A percentile compares a stretch with the other conserved stretches of the same genome.
phyloP scores from a whole-genome alignment of 2,329 filamentous ascomycete genomes.

The Aspergillus sp. region DNA sequence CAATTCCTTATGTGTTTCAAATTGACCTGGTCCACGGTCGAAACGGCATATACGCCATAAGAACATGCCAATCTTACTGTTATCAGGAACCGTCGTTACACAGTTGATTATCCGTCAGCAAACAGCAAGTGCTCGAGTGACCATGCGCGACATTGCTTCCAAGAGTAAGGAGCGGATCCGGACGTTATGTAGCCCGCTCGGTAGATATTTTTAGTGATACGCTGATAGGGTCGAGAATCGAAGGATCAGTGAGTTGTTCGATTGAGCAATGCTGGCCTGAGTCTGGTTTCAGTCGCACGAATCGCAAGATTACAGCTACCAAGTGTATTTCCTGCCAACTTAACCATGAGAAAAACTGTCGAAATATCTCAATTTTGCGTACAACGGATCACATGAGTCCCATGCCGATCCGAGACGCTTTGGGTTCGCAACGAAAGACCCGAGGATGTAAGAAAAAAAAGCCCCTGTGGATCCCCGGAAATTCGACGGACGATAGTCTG shows the following conservation, averaged over 20 bases:
- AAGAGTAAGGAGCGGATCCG: not conserved
- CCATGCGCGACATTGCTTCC: no score
- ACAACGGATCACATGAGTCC: constrained; percentile 9
- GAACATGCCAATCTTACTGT: not conserved
- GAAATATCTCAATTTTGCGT: no score
- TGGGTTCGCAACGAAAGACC: not conserved
- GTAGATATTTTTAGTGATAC: not conserved
- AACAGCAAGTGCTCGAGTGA: not conserved
- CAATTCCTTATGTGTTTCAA: not conserved
- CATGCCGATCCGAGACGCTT: not conserved
- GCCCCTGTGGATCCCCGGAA: constrained; percentile 1
- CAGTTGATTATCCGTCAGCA: not conserved
- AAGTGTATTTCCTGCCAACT: not conserved
- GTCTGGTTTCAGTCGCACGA: not conserved
- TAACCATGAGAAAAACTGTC: not conserved
- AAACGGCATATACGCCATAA: not conserved
- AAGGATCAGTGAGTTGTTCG: not conserved
- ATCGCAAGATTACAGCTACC: not conserved
- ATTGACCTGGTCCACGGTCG: not conserved
- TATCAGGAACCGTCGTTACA: not conserved
- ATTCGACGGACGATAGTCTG: not conserved
- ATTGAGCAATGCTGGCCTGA: not conserved
- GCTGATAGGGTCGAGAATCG: not conserved
- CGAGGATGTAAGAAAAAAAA: not conserved
- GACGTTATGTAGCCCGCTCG: not conserved